Base-by-base conservation (phyloP, 2,329 filamentous ascomycete species). In the Colletotrichum eleusines region DNA sequence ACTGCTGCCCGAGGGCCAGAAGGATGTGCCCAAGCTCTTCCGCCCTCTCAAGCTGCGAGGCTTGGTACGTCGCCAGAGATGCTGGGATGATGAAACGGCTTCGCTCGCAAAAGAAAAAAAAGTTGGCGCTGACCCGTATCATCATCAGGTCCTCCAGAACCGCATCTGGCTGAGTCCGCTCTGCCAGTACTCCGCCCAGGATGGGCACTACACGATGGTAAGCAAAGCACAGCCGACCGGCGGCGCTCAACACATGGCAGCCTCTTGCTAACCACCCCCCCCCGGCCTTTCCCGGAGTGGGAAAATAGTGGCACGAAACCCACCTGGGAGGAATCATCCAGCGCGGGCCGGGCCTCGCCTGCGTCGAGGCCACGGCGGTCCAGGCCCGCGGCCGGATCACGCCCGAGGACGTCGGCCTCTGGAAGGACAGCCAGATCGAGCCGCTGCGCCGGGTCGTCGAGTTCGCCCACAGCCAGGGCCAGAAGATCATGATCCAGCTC, bases 361-460 rank as follows among this genome's bases (percentile, higher is more conserved):
- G 92, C 71, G 79, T 93, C 20, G 92, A 94, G 80, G 91, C 91
- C 1, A 92, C 91, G 0, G 84, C 89, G 1, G 90, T 94, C 0
- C 83, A 87, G 1, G 80, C 91, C 0, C 86, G 91, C 73, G 92
- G 92, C 5, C 86, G 92, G 11, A 94, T 94, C 80, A 92, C 92
- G 0, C 92, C 91, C 0, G 84, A 92, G 73, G 88, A 92, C 74
- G 78, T 79, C 12, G 91, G 92, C 0, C 78, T 94, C 7, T 94
- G 92, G 92, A 86, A 90, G 61, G 92, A 94, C 76, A 87, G 85
- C 0, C 92, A 94, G 74, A 88, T 92, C 63, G 90, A 86, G 71
- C 85, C 85, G 0, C 79, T 92, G 58, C 84, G 83, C 64, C 82
- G 83, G 35, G 84, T 90, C 18, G 85, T 90, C 16, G 90, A 93